A percentile compares a stretch with the other conserved stretches of the same genome.
These are phyloP conservation scores for Bathelium albidoporum DNA, from an alignment of 495 filamentous ascomycete genomes.

Conservation along the genomic window DNA sequence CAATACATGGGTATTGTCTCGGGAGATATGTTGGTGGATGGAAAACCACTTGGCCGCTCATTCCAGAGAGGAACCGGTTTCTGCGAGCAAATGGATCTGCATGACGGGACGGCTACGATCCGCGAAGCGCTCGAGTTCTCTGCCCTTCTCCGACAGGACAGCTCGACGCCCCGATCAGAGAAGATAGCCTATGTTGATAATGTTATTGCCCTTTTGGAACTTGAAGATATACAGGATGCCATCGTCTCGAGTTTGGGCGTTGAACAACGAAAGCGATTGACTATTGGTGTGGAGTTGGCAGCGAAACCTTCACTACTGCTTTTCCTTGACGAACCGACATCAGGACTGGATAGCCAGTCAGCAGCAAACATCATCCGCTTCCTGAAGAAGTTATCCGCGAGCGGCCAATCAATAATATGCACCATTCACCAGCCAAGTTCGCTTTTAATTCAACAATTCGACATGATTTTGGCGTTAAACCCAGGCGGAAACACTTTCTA, in stretches of 20 bases:
- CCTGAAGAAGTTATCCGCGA: slow-evolving; percentile 68
- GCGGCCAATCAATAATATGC: slow-evolving; percentile 67
- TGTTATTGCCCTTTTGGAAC: slow-evolving; percentile 34
- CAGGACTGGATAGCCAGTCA: slow-evolving; percentile 75
- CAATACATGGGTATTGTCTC: slow-evolving; percentile 54
- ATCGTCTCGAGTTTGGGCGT: slow-evolving; percentile 46
- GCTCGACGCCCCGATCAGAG: slow-evolving; percentile 34
- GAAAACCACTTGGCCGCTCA: slow-evolving; percentile 50
- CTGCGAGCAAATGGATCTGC: slow-evolving; percentile 80
- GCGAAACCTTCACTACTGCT: slow-evolving; percentile 73
- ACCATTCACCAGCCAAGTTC: slow-evolving; percentile 74
- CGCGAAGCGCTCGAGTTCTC: slow-evolving; percentile 60
- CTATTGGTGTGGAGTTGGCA: slow-evolving; percentile 86
- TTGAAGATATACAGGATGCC: slow-evolving; percentile 32
- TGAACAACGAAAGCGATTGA: slow-evolving; percentile 63
- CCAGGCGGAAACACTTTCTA: slow-evolving; percentile 64
- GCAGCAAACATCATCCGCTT: slow-evolving; percentile 77
- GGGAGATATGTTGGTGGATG: slow-evolving; percentile 53
- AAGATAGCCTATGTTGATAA: slow-evolving; percentile 35
- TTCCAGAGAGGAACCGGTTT: slow-evolving; percentile 80
- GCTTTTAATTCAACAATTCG: slow-evolving; percentile 64
- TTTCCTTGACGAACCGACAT: slow-evolving; percentile 75
- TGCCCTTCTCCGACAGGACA: slow-evolving; percentile 51
- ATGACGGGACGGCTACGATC: slow-evolving; percentile 56
- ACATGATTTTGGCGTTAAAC: slow-evolving; percentile 62